A percentile compares a stretch with the other conserved stretches of the same genome.
phyloP scores from a whole-genome alignment of 768 basidiomycete species.

The Mrakia gelida region DNA sequence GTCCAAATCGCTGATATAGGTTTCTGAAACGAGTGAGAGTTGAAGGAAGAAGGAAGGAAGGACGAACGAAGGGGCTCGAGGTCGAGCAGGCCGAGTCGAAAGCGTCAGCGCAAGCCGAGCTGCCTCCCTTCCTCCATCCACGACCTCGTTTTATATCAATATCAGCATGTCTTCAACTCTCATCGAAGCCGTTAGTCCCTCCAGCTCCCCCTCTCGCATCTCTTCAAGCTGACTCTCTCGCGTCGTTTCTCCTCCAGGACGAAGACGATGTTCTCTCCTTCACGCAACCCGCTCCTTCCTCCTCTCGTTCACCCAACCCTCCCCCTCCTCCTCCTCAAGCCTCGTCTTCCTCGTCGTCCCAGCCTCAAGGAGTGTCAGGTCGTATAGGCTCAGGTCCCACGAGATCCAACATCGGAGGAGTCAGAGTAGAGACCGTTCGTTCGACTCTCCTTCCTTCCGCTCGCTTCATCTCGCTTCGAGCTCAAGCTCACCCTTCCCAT shows the following conservation, averaged over 20 bases:
- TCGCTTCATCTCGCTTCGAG: conserved; percentile 3
- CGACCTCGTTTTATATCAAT: background rate
- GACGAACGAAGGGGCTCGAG: background rate
- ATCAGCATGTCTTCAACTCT: conserved; percentile 5
- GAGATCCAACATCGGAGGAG: conserved; percentile 24
- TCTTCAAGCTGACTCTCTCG: background rate
- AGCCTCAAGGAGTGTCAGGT: conserved; percentile 21
- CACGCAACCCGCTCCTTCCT: conserved; percentile 24
- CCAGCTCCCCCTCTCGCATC: background rate
- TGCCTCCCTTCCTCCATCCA: background rate
- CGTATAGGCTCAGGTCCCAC: conserved; percentile 27
- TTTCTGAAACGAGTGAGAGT: background rate
- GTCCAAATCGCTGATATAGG: background rate
- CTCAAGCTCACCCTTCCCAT: background rate
- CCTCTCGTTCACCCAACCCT: background rate
- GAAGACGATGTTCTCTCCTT: conserved; percentile 31
- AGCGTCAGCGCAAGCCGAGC: background rate
- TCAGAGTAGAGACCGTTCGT: conserved; percentile 31
- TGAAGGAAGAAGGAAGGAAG: background rate
- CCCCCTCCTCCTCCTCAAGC: conserved; percentile 1
- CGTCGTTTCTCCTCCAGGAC: conserved; percentile 6
- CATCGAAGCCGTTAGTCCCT: background rate
- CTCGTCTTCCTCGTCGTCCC: background rate
- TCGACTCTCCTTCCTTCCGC: background rate
- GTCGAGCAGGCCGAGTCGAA: background rate